Percentiles rank a stretch among this genome's conserved stretches.
phyloP scores from a whole-genome alignment of 2,329 filamentous ascomycete genomes.

The Pseudogymnoascus sp. region DNA sequence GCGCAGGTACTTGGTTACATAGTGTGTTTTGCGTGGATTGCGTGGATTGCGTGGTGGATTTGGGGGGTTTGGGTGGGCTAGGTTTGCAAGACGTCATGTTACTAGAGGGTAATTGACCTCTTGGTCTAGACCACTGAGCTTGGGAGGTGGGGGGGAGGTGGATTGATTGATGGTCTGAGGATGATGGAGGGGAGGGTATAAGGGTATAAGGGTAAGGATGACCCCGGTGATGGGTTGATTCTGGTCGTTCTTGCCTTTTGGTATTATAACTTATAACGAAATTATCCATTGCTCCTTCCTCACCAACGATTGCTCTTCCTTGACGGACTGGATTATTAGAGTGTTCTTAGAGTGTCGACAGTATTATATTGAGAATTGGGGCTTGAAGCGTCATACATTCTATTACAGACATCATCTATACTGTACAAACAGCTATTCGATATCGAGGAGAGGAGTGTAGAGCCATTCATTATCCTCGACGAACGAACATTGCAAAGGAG shows the following conservation, averaged over 20 bases:
- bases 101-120: neutral
- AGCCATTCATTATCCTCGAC: neutral
- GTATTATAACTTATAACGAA: neutral
- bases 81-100: neutral
- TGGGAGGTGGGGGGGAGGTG: neutral
- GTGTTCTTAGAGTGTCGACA: neutral
- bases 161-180: neutral
- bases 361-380: neutral
- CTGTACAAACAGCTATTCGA: neutral
- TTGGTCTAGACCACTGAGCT: neutral
- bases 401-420: neutral
- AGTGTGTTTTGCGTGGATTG: neutral
- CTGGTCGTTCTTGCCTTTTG: neutral
- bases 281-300: neutral
- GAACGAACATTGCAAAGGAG: neutral
- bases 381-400: slow-evolving; percentile 1
- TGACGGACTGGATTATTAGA: slow-evolving; percentile 6
- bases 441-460: neutral
- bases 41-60: neutral
- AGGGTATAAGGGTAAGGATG: neutral
- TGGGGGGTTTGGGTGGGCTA: neutral
- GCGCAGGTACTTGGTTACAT: neutral
- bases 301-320: neutral
- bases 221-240: neutral
- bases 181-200: neutral